Percentiles rank a stretch among this genome's conserved stretches.
Conservation (phyloP, 805 yeast genomes). For the Nakazawaea sp. region DNA sequence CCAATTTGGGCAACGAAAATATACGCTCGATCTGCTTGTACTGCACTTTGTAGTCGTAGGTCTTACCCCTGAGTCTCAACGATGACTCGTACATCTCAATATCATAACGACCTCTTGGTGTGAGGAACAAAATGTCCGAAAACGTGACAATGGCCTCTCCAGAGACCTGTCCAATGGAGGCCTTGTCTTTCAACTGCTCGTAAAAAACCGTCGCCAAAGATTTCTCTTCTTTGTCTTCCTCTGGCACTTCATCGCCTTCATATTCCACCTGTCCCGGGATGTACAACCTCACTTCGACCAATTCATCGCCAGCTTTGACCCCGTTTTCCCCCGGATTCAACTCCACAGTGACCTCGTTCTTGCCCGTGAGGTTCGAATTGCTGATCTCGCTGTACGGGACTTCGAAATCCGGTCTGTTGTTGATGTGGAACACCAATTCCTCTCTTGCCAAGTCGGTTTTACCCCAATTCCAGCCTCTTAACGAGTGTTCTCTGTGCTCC, state of each 20-base stretch:
- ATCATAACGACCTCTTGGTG: conserved; percentile 98
- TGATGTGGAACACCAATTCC: conserved; percentile 79
- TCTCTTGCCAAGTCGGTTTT: conserved; percentile 85
- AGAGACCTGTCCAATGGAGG: conserved; percentile 88
- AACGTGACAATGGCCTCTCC: conserved; percentile 95
- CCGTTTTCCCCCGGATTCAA: conserved; percentile 54
- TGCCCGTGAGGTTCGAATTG: conserved; percentile 86
- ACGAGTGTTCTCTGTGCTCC: conserved; percentile 83
- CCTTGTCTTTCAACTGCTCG: conserved; percentile 86
- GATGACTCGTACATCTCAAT: conserved; percentile 87
- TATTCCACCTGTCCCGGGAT: conserved; percentile 75
- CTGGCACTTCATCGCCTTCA: conserved; percentile 36
- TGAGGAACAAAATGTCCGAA: conserved; percentile 82
- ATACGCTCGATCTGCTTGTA: conserved; percentile 85
- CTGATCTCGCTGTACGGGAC: conserved; percentile 74
- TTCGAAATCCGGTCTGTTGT: conserved; percentile 88
- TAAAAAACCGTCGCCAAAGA: conserved; percentile 81
- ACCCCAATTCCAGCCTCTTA: conserved; percentile 99
- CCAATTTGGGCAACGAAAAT: conserved; percentile 90
- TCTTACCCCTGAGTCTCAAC: conserved; percentile 90
- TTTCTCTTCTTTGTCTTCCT: conserved; percentile 25
- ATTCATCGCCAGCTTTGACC: conserved; percentile 81
- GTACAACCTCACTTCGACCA: conserved; percentile 90
- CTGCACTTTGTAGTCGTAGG: conserved; percentile 93
- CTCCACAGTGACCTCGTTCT: conserved; percentile 90